Percentiles rank a stretch among this genome's conserved stretches.
These are phyloP conservation scores for Syzygium aqueum DNA, from an alignment of 345 rosid genomes.

Conservation along the genomic window DNA sequence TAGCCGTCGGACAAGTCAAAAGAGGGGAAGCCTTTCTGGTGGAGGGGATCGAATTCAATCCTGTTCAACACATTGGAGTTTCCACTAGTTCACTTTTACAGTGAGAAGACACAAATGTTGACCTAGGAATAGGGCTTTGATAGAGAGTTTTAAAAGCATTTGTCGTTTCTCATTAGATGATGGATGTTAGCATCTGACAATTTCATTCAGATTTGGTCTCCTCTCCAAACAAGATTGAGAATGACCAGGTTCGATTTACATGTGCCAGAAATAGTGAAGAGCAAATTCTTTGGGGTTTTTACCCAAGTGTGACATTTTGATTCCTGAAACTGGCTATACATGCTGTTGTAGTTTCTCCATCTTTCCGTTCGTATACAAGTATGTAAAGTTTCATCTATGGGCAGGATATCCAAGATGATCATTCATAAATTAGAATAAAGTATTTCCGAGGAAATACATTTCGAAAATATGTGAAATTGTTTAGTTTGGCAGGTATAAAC, in stretches of 20 bases:
- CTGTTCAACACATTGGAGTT: background rate
- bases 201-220: background rate
- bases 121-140: background rate
- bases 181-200: background rate
- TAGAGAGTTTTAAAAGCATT: background rate
- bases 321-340: background rate
- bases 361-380: background rate
- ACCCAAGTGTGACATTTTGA: background rate
- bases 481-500: background rate
- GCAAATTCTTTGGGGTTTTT: background rate
- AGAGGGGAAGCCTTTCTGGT: background rate
- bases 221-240: background rate
- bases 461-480: background rate
- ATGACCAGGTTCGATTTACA: background rate
- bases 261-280: background rate
- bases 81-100: background rate
- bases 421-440: background rate
- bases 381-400: background rate
- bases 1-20: background rate
- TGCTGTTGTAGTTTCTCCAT: background rate
- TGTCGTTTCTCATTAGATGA: background rate
- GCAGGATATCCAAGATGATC: background rate
- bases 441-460: background rate
- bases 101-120: background rate
- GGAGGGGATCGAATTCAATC: background rate